These are phyloP conservation scores for Calonectria fujianensis DNA, from an alignment of 2,329 filamentous ascomycete genomes.

Conservation along the genomic window DNA sequence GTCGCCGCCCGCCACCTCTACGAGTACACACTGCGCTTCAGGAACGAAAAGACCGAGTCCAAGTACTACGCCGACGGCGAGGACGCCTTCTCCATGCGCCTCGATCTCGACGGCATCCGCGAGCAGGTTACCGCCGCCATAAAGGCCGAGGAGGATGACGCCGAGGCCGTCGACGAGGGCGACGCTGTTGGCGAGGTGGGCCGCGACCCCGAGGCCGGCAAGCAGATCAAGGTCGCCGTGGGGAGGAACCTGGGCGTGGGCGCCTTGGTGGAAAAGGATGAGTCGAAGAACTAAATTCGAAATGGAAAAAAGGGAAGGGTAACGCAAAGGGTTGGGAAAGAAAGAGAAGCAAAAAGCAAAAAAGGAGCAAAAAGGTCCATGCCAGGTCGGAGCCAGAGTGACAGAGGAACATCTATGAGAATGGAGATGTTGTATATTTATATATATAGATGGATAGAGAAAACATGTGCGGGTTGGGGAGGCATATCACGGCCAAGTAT, in stretches of 20 bases:
- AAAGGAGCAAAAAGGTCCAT: conserved; percentile 11
- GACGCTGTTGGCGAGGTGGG: conserved; percentile 82
- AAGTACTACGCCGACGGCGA: conserved; percentile 99
- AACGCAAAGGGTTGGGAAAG: neutral
- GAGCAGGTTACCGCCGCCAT: conserved; percentile 65
- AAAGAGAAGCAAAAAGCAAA: neutral
- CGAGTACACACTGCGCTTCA: conserved; percentile 92
- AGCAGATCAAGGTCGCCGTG: conserved; percentile 86
- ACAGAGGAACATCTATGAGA: conserved; percentile 1
- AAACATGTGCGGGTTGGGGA: conserved; percentile 44
- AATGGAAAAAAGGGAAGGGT: neutral
- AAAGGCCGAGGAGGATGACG: conserved; percentile 62
- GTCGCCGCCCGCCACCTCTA: conserved; percentile 93
- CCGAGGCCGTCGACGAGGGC: conserved; percentile 75
- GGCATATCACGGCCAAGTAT: conserved; percentile 42
- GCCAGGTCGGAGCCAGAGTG: neutral
- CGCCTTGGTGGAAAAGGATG: conserved; percentile 83
- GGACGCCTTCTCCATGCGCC: conserved; percentile 95
- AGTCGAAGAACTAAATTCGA: conserved; percentile 63
- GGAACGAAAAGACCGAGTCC: conserved; percentile 87
- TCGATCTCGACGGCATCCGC: conserved; percentile 82
- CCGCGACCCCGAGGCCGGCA: conserved; percentile 63
- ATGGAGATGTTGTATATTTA: conserved; percentile 34
- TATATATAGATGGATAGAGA: conserved; percentile 54
- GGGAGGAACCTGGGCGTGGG: conserved; percentile 87